Evolutionary conservation across 805 yeast species (phyloP).

Genomic region (Ogataea trehalophila): DNA sequence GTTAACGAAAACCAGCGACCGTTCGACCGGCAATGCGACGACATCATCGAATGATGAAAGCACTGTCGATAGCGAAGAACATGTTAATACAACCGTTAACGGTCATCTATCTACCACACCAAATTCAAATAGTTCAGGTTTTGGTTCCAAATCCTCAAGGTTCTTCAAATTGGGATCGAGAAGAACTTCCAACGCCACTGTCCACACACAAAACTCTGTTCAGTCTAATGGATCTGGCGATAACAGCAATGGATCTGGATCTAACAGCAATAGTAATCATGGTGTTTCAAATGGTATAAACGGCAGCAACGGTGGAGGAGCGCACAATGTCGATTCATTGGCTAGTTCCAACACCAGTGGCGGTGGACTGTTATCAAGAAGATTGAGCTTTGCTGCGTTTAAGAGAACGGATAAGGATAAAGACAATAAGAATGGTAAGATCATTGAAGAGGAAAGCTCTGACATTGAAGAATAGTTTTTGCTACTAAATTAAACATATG

Average conservation of each 20-base stretch:
- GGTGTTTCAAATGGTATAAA: neutral
- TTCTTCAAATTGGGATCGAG: slow-evolving; percentile 29
- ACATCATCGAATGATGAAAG: slow-evolving; percentile 9
- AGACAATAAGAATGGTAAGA: slow-evolving; percentile 15
- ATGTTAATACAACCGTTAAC: neutral
- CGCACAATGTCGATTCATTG: neutral
- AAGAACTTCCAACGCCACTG: slow-evolving; percentile 17
- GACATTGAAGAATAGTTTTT: slow-evolving; percentile 5
- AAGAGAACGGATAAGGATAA: slow-evolving; percentile 27
- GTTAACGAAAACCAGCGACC: slow-evolving; percentile 20
- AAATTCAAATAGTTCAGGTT: slow-evolving; percentile 9
- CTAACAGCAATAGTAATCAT: neutral
- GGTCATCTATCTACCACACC: neutral
- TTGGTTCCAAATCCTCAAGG: slow-evolving; percentile 28
- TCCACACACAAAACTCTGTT: slow-evolving; percentile 7
- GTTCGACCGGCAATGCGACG: slow-evolving; percentile 7
- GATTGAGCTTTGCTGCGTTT: slow-evolving; percentile 27
- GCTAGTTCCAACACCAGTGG: slow-evolving; percentile 1
- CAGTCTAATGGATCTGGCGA: neutral
- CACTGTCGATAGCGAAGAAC: slow-evolving; percentile 8
- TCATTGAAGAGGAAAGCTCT: slow-evolving; percentile 14
- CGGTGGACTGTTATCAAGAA: slow-evolving; percentile 19
- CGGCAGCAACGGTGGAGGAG: neutral
- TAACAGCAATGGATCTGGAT: neutral
- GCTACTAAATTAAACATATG: too few relatives aligned